These are phyloP conservation scores for Spizellomyces sp. DNA, from an alignment of 192 early-diverging fungal species.

Conservation along the genomic window DNA sequence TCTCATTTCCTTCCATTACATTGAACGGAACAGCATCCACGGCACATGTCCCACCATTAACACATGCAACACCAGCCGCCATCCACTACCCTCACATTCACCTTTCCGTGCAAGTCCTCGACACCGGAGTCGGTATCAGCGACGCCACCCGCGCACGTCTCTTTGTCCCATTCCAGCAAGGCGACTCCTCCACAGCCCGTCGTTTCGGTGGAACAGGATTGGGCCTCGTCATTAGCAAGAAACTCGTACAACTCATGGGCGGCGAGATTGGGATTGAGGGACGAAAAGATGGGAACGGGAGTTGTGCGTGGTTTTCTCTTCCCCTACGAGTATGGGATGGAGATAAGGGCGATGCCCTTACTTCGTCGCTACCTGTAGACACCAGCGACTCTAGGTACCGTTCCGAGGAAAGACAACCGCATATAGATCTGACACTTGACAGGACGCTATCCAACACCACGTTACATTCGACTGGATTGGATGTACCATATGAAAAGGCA, in stretches of 20 bases:
- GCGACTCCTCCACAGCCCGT: slow-evolving; percentile 50
- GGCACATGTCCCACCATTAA: not conserved
- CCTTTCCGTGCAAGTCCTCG: slow-evolving; percentile 70
- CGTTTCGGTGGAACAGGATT: slow-evolving; percentile 87
- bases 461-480: too few species aligned
- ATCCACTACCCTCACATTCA: slow-evolving; percentile 20
- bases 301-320: slow-evolving; percentile 1
- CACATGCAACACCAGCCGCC: too few species aligned
- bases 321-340: not conserved
- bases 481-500: too few species aligned
- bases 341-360: not conserved
- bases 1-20: too few species aligned
- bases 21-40: not conserved
- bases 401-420: too few species aligned
- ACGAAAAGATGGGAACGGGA: not conserved
- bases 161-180: slow-evolving; percentile 83
- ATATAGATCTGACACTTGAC: too few species aligned
- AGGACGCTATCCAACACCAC: too few species aligned
- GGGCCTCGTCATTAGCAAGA: slow-evolving; percentile 81
- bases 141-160: slow-evolving; percentile 71
- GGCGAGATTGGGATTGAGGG: slow-evolving; percentile 19
- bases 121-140: slow-evolving; percentile 82
- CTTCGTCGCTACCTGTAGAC: not conserved
- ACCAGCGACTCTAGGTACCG: too few species aligned
- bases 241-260: slow-evolving; percentile 49